These are phyloP conservation scores for Truncatella angustata DNA, from an alignment of 2,329 filamentous ascomycete species.

Conservation along the genomic window DNA sequence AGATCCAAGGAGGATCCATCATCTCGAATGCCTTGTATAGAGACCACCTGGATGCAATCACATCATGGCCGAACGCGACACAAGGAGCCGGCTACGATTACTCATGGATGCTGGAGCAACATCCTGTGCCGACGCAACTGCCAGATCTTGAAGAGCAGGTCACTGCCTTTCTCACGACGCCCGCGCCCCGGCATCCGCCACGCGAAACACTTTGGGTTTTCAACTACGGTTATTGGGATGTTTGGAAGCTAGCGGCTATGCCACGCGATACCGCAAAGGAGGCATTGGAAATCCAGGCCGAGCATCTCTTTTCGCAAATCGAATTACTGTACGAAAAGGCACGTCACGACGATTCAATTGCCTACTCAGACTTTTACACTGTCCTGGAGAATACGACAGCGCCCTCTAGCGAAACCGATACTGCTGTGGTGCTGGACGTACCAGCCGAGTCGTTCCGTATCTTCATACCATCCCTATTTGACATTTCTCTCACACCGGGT, in stretches of 20 bases:
- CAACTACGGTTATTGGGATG: conserved; percentile 53
- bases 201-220: conserved; percentile 54
- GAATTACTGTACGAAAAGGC: conserved; percentile 46
- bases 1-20: conserved; percentile 52
- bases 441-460: conserved; percentile 41
- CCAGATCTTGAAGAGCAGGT: conserved; percentile 46
- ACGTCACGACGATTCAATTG: conserved; percentile 38
- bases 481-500: conserved; percentile 52
- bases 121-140: conserved; percentile 36
- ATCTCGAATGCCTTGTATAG: conserved; percentile 57
- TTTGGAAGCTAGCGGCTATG: conserved; percentile 50
- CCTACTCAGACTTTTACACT: conserved; percentile 43
- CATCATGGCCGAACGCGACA: conserved; percentile 22
- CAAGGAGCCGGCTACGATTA: conserved; percentile 40
- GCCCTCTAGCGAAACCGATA: conserved; percentile 23
- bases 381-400: conserved; percentile 19
- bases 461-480: conserved; percentile 50
- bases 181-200: conserved; percentile 30
- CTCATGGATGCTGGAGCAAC: conserved; percentile 39
- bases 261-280: conserved; percentile 37
- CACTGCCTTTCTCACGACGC: conserved; percentile 40
- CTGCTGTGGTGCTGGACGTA: not conserved
- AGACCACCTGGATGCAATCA: conserved; percentile 32
- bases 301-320: conserved; percentile 42
- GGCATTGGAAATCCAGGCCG: conserved; percentile 34